These are phyloP conservation scores for Scleromitrula shiraiana DNA, from an alignment of 2,329 filamentous ascomycete species.

Conservation along the genomic window DNA sequence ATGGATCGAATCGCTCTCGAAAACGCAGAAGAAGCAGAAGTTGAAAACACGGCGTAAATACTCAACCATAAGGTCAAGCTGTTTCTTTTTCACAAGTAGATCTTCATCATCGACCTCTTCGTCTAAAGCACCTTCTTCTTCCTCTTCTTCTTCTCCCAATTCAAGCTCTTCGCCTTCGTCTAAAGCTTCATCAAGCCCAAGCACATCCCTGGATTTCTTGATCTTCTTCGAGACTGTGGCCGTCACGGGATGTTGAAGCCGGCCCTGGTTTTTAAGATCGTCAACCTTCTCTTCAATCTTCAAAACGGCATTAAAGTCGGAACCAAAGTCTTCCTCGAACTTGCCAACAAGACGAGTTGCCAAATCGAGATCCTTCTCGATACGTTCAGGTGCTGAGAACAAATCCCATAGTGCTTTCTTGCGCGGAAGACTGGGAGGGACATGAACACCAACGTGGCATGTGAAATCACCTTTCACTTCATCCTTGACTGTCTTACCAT, in stretches of 20 bases:
- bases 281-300: slow-evolving; percentile 86
- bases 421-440: slow-evolving; percentile 72
- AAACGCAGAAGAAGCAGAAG: slow-evolving; percentile 99
- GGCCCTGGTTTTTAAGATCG: slow-evolving; percentile 66
- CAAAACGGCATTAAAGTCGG: slow-evolving; percentile 64
- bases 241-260: slow-evolving; percentile 59
- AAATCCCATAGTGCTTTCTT: slow-evolving; percentile 97
- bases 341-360: slow-evolving; percentile 76
- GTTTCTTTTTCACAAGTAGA: slow-evolving; percentile 87
- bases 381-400: slow-evolving; percentile 87
- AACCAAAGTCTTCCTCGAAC: slow-evolving; percentile 76
- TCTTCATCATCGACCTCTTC: slow-evolving; percentile 89
- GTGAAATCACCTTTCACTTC: slow-evolving; percentile 91
- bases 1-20: slow-evolving; percentile 95
- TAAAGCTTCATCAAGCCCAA: slow-evolving; percentile 53
- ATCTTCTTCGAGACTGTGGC: slow-evolving; percentile 50
- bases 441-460: slow-evolving; percentile 93
- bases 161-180: slow-evolving; percentile 57
- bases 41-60: slow-evolving; percentile 95
- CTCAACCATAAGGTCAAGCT: slow-evolving; percentile 89
- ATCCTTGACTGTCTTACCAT: slow-evolving; percentile 95
- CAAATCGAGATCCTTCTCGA: slow-evolving; percentile 81
- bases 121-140: slow-evolving; percentile 51
- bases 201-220: slow-evolving; percentile 48
- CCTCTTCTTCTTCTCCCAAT: slow-evolving; percentile 72